Evolutionary conservation across 768 basidiomycete species (phyloP).

Genomic region (Tephrocybe rancida): DNA sequence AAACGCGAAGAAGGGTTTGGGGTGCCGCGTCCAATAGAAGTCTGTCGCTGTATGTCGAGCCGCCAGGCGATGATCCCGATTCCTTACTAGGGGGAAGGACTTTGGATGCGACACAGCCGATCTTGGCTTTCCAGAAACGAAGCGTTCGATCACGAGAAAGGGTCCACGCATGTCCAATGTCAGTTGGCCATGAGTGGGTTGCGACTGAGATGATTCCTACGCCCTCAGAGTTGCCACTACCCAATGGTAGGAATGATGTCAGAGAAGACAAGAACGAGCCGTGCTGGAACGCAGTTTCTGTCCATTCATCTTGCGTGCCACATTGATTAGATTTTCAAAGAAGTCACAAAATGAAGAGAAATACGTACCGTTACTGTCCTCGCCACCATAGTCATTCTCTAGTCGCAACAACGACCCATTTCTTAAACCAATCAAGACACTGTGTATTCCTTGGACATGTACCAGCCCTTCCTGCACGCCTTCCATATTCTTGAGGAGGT

Average conservation of each 20-base stretch:
- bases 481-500: slow-evolving; percentile 57
- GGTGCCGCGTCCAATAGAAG: slow-evolving; percentile 59
- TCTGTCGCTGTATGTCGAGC: slow-evolving; percentile 31
- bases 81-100: slow-evolving; percentile 43
- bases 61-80: slow-evolving; percentile 29
- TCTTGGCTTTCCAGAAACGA: slow-evolving; percentile 80
- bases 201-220: slow-evolving; percentile 73
- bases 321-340: slow-evolving; percentile 10
- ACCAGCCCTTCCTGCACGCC: slow-evolving; percentile 49
- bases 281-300: slow-evolving; percentile 64
- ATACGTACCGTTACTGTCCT: slow-evolving; percentile 59
- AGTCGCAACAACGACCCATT: slow-evolving; percentile 70
- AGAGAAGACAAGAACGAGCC: slow-evolving; percentile 68
- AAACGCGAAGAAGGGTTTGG: slow-evolving; percentile 67
- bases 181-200: slow-evolving; percentile 75
- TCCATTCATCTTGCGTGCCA: slow-evolving; percentile 62
- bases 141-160: slow-evolving; percentile 86
- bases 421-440: slow-evolving; percentile 60
- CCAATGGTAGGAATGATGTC: slow-evolving; percentile 65
- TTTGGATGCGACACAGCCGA: slow-evolving; percentile 71
- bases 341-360: background rate
- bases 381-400: slow-evolving; percentile 63
- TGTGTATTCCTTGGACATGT: slow-evolving; percentile 70
- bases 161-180: slow-evolving; percentile 77
- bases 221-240: slow-evolving; percentile 45